phyloP scores from a whole-genome alignment of 2,329 filamentous ascomycete species.

The Pezicula carpinea region DNA sequence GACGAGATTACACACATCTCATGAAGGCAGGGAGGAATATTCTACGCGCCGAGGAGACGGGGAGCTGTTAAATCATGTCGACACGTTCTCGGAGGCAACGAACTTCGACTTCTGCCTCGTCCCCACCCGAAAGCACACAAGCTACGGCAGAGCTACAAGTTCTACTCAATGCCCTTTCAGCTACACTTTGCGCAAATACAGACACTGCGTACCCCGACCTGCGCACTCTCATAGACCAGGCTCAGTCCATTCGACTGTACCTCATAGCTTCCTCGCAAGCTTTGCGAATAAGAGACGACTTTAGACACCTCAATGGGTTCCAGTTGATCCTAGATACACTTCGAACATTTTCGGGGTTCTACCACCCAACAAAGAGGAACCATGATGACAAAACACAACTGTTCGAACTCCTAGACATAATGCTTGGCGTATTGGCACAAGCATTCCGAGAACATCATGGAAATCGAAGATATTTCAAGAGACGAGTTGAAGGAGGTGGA shows the following conservation, averaged over 20 bases:
- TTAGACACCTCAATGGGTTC: slow-evolving; percentile 77
- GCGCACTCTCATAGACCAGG: slow-evolving; percentile 24
- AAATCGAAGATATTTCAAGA: slow-evolving; percentile 82
- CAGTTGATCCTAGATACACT: slow-evolving; percentile 66
- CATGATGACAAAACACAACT: slow-evolving; percentile 59
- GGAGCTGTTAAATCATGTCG: slow-evolving; percentile 41
- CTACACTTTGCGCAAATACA: slow-evolving; percentile 17
- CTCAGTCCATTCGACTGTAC: slow-evolving; percentile 25
- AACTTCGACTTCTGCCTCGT: slow-evolving; percentile 59
- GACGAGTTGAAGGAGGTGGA: slow-evolving; percentile 69
- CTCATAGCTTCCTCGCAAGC: slow-evolving; percentile 38
- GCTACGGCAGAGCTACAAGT: slow-evolving; percentile 53
- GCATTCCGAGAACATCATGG: slow-evolving; percentile 71
- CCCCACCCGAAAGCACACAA: slow-evolving; percentile 51
- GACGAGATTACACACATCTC: background rate
- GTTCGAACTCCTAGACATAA: slow-evolving; percentile 65
- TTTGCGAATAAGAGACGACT: slow-evolving; percentile 66
- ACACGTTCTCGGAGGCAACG: slow-evolving; percentile 53
- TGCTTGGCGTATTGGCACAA: slow-evolving; percentile 66
- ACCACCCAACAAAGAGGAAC: slow-evolving; percentile 60
- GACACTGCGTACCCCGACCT: slow-evolving; percentile 27
- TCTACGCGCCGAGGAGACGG: slow-evolving; percentile 18
- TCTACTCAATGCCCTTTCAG: slow-evolving; percentile 45
- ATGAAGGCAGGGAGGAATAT: background rate
- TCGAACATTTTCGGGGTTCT: slow-evolving; percentile 68